Base-by-base conservation (phyloP, 1,284 basidiomycete species). In the Grifola frondosa region DNA sequence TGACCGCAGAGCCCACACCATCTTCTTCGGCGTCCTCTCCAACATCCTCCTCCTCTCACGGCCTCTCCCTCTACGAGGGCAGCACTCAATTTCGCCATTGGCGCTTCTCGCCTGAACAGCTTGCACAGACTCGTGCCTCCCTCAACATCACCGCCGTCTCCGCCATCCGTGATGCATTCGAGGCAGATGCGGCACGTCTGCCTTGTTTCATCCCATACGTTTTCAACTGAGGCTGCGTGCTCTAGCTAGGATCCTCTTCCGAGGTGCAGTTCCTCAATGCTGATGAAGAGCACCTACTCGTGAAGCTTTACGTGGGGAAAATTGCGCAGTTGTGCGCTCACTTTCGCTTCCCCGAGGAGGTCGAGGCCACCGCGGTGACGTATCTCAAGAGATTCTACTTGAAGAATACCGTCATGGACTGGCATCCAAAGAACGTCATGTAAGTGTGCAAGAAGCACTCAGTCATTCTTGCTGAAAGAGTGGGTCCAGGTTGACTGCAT, bases 371-470 rank as follows among this genome's bases (percentile, higher is more conserved):
- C 1, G 92, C 94, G 0, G 81, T 91, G 44, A 84, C 79, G 33
- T 98, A 95, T 64, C 73, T 99, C 53, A 99, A 99, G 64, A 78
- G 97, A 5, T 99, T 99, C 69, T 99, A 99, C 63, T 76, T 99
- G 41, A 88, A 91, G 67, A 99, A 99, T 61, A 97, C 94, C 2
- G 92, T 94, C 40, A 97, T 99, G 94, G 95, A 99, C 62, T 97
- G 92, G 83, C 97, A 99, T 68, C 97, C 96, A 0, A 97, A 97
- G 68, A 90, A 91, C 57, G 91, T 99, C 60, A 98, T 99, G 96
- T 97, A 62, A 40, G 88, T 67, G 28, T 34, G n/a, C 11, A 36
- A n/a, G n/a, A n/a, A n/a, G n/a, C n/a, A n/a, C n/a, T n/a, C n/a
- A n/a, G n/a, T n/a, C n/a, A n/a, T n/a, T n/a, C n/a, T n/a, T n/a